phyloP scores from a whole-genome alignment of 202 grass and related monocot species.

The Digitaria exilis region DNA sequence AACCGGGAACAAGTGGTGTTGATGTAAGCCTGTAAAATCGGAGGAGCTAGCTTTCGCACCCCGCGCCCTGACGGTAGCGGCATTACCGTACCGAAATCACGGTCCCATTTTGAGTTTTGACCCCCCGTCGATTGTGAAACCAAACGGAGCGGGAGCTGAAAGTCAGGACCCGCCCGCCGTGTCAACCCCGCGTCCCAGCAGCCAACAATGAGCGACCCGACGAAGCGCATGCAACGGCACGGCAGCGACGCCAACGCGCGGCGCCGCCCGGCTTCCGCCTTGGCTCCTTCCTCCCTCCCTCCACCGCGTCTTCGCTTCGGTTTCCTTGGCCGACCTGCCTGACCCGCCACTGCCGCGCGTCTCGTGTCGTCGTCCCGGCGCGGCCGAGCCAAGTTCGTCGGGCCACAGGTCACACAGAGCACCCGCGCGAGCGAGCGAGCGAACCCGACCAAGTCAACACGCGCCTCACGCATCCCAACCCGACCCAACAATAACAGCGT shows the following conservation, averaged over 20 bases:
- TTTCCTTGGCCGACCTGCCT: not conserved
- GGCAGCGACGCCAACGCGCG: not conserved
- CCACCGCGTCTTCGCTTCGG: not conserved
- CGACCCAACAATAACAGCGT: not conserved
- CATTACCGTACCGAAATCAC: not conserved
- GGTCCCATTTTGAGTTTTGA: not conserved
- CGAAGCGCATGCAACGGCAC: not conserved
- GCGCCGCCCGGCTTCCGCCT: slow-evolving; percentile 36
- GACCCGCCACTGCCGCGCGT: not conserved
- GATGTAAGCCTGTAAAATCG: not conserved
- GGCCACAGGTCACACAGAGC: not conserved
- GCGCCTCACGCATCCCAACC: slow-evolving; percentile 25
- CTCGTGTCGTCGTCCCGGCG: too few relatives aligned
- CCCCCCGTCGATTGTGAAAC: not conserved
- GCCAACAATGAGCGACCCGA: not conserved
- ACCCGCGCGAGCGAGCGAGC: not conserved
- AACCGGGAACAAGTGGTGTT: not conserved
- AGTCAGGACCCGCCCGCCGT: too few relatives aligned
- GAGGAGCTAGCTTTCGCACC: not conserved
- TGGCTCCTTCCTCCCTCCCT: not conserved
- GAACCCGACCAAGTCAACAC: not conserved
- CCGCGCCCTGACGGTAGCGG: not conserved
- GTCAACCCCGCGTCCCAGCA: slow-evolving; percentile 37
- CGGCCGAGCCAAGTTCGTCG: too few relatives aligned
- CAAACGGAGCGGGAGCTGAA: not conserved